phyloP scores from a whole-genome alignment of 192 early-diverging fungal species.

The Coemansia sp. region DNA sequence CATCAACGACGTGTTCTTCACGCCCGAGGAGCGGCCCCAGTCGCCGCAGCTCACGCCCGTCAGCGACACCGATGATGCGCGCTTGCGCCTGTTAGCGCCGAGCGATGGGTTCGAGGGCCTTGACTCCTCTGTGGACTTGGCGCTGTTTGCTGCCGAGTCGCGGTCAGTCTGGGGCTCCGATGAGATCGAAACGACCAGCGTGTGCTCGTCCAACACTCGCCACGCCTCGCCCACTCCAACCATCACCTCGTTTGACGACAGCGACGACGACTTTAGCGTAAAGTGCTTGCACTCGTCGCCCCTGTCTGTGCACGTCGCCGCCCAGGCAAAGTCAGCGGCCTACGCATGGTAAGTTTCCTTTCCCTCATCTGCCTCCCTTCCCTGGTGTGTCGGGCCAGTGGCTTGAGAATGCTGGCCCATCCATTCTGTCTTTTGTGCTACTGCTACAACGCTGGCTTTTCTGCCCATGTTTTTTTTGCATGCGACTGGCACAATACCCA shows the following conservation, averaged over 20 bases:
- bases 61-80: slow-evolving; percentile 45
- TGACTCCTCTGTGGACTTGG: slow-evolving; percentile 42
- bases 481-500: slow-evolving; percentile 5
- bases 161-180: slow-evolving; percentile 36
- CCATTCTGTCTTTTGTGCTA: background rate
- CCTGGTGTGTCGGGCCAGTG: background rate
- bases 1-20: slow-evolving; percentile 55
- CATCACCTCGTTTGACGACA: slow-evolving; percentile 29
- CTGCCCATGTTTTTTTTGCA: background rate
- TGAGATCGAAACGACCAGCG: slow-evolving; percentile 38
- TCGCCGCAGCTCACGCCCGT: slow-evolving; percentile 51
- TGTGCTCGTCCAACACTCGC: slow-evolving; percentile 31
- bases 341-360: slow-evolving; percentile 43
- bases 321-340: slow-evolving; percentile 39
- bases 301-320: slow-evolving; percentile 50
- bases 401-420: background rate
- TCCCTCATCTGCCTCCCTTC: background rate
- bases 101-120: slow-evolving; percentile 37
- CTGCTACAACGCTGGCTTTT: slow-evolving; percentile 4
- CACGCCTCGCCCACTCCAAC: slow-evolving; percentile 52
- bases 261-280: slow-evolving; percentile 10
- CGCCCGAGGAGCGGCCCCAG: slow-evolving; percentile 45
- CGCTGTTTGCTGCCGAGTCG: slow-evolving; percentile 41
- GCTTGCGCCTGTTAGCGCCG: slow-evolving; percentile 28
- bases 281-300: slow-evolving; percentile 19